phyloP scores from a whole-genome alignment of 225 moss, liverwort and hornwort genomes.

The Anthoceros angustus region DNA sequence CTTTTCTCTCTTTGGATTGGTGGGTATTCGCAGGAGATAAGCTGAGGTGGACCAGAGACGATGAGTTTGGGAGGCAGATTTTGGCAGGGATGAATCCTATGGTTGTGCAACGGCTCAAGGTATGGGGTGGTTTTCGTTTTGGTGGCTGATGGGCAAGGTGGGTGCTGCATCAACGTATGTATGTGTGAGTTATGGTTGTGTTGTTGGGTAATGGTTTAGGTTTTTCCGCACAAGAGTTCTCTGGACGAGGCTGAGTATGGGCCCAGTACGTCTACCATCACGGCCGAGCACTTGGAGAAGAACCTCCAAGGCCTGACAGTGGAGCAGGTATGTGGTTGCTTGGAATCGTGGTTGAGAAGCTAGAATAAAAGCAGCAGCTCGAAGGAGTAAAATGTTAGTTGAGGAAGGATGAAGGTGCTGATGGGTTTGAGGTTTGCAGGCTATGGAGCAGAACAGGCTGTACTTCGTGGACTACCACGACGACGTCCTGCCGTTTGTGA shows the following conservation, averaged over 20 bases:
- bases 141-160: neutral
- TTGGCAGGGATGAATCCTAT: neutral
- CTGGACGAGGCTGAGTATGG: slow-evolving; percentile 2
- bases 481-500: neutral
- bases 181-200: neutral
- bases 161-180: neutral
- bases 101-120: slow-evolving; percentile 1
- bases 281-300: neutral
- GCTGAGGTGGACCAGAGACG: neutral
- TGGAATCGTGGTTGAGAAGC: neutral
- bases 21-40: neutral
- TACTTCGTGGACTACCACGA: slow-evolving; percentile 3
- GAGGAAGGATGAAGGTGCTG: no score
- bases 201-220: neutral
- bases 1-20: neutral
- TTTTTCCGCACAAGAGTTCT: neutral
- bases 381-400: neutral
- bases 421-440: neutral
- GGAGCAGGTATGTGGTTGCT: neutral
- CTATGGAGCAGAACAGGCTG: neutral
- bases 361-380: neutral
- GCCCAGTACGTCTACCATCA: neutral
- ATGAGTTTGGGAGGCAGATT: neutral
- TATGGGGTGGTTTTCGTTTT: neutral
- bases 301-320: neutral